Evolutionary conservation across 2,329 filamentous ascomycete species (phyloP).

Genomic region (Penicillium sp.): DNA sequence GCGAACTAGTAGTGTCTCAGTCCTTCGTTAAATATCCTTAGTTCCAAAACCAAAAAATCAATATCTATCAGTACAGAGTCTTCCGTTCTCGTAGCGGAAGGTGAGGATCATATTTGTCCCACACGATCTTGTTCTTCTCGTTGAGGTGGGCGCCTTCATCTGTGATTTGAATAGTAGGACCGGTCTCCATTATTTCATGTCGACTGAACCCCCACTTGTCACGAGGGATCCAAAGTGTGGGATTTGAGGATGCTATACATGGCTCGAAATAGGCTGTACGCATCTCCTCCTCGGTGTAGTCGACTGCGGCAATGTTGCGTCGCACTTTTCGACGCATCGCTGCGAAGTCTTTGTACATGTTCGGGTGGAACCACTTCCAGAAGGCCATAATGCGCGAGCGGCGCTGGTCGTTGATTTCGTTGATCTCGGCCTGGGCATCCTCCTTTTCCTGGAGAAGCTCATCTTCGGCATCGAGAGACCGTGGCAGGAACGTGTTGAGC

Average conservation of each 20-base stretch:
- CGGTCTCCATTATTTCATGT: conserved; percentile 71
- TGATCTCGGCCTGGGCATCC: conserved; percentile 24
- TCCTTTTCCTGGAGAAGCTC: conserved; percentile 43
- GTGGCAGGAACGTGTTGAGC: conserved; percentile 63
- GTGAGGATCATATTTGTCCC: conserved; percentile 54
- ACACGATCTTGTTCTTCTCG: conserved; percentile 63
- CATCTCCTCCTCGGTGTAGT: conserved; percentile 60
- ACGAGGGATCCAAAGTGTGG: conserved; percentile 74
- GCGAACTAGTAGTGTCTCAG: too few species aligned
- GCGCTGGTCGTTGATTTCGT: conserved; percentile 20
- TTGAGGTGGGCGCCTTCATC: conserved; percentile 68
- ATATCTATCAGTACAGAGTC: conserved; percentile 42
- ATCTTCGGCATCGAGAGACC: conserved; percentile 57
- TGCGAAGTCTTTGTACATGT: conserved; percentile 70
- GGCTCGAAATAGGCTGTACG: conserved; percentile 70
- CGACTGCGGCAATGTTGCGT: conserved; percentile 49
- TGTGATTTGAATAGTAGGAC: conserved; percentile 68
- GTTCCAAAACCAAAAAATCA: background rate
- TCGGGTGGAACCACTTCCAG: conserved; percentile 59
- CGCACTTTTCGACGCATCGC: conserved; percentile 66
- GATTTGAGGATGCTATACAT: conserved; percentile 57
- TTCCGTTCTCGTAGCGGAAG: conserved; percentile 56
- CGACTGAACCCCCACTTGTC: conserved; percentile 69
- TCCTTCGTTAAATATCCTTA: background rate
- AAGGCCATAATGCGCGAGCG: conserved; percentile 24